These are phyloP conservation scores for Neopestalotiopsis clavispora DNA, from an alignment of 2,329 filamentous ascomycete genomes.

Conservation along the genomic window DNA sequence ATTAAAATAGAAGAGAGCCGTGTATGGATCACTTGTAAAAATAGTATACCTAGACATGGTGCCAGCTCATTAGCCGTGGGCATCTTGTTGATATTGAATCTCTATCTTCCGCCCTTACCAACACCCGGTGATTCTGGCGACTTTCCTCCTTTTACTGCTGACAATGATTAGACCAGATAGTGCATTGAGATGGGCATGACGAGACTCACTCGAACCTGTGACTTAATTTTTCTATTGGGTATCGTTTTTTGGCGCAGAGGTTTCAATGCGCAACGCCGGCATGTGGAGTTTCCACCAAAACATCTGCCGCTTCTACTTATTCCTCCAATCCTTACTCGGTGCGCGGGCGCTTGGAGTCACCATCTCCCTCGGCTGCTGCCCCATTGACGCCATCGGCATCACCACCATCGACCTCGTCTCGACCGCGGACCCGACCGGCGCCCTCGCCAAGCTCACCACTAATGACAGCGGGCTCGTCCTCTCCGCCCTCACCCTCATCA, in stretches of 20 bases:
- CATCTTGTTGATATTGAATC: background rate
- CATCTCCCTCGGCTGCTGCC: slow-evolving; percentile 41
- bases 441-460: slow-evolving; percentile 65
- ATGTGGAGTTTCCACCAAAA: background rate
- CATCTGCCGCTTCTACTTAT: background rate
- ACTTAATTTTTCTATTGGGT: no score
- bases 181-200: no score
- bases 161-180: no score
- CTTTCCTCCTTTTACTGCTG: no score
- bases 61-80: background rate
- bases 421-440: slow-evolving; percentile 60
- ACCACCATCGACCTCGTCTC: slow-evolving; percentile 55
- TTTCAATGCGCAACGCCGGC: background rate
- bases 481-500: slow-evolving; percentile 66
- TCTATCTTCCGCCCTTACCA: background rate
- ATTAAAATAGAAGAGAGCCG: slow-evolving; percentile 45
- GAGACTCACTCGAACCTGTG: no score
- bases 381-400: slow-evolving; percentile 51
- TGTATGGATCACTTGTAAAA: background rate
- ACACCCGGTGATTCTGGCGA: no score
- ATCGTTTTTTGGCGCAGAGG: no score
- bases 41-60: background rate
- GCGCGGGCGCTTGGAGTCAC: slow-evolving; percentile 37
- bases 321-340: slow-evolving; percentile 29
- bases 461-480: slow-evolving; percentile 59